A percentile compares a stretch with the other conserved stretches of the same genome.
phyloP scores from a whole-genome alignment of 1,284 basidiomycete genomes.

The Hymenochaete sp. region DNA sequence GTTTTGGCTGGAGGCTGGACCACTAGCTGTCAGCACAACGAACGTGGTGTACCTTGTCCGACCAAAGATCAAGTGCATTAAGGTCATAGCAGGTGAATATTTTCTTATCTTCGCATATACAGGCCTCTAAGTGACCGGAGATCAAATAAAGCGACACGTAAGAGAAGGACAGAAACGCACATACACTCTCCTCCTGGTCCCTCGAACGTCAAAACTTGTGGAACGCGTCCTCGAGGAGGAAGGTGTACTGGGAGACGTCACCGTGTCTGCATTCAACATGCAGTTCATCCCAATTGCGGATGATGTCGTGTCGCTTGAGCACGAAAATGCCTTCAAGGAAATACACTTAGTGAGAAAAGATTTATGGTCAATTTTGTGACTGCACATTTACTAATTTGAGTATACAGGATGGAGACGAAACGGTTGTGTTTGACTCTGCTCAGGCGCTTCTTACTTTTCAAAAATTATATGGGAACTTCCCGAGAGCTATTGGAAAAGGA shows the following conservation, averaged over 20 bases:
- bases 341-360: slow-evolving; percentile 54
- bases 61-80: slow-evolving; percentile 78
- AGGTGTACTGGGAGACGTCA: slow-evolving; percentile 85
- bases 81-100: slow-evolving; percentile 81
- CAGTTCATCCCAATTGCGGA: slow-evolving; percentile 91
- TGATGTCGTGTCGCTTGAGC: slow-evolving; percentile 84
- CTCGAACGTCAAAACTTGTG: slow-evolving; percentile 81
- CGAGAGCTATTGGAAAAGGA: slow-evolving; percentile 90
- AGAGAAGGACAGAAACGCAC: slow-evolving; percentile 65
- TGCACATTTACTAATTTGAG: slow-evolving; percentile 5
- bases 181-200: slow-evolving; percentile 87
- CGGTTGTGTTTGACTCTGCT: slow-evolving; percentile 80
- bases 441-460: slow-evolving; percentile 84
- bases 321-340: slow-evolving; percentile 76
- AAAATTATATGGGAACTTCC: slow-evolving; percentile 82
- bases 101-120: background rate
- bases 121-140: slow-evolving; percentile 33
- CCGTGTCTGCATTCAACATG: slow-evolving; percentile 78
- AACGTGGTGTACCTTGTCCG: slow-evolving; percentile 93
- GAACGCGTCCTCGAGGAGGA: slow-evolving; percentile 81
- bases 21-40: slow-evolving; percentile 73
- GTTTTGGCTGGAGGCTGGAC: slow-evolving; percentile 95
- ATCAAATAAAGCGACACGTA: slow-evolving; percentile 77
- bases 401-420: slow-evolving; percentile 85
- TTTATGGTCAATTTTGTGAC: background rate